phyloP scores from a whole-genome alignment of 305 asterid species.

The Fraxinus greggii region DNA sequence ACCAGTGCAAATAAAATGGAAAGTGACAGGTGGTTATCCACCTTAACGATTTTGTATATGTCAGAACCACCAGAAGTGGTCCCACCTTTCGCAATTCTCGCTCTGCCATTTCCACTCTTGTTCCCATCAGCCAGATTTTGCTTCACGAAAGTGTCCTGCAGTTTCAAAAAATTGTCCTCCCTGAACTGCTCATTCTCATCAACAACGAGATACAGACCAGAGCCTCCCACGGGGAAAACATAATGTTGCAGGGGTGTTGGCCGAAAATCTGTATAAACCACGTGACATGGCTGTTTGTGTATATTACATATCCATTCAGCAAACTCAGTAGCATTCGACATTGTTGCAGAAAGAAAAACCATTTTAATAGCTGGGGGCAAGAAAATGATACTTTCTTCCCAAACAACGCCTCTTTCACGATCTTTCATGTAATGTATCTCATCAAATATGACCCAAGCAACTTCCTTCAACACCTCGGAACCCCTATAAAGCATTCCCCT shows the following conservation, averaged over 20 bases:
- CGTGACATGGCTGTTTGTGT: slow-evolving; percentile 97
- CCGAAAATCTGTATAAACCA: slow-evolving; percentile 94
- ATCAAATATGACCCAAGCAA: slow-evolving; percentile 98
- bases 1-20: background rate
- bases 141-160: slow-evolving; percentile 77
- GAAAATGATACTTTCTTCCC: slow-evolving; percentile 97
- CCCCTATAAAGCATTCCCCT: slow-evolving; percentile 98
- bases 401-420: slow-evolving; percentile 96
- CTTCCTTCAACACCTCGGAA: slow-evolving; percentile 95
- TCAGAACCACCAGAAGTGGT: slow-evolving; percentile 73
- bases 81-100: slow-evolving; percentile 77
- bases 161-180: slow-evolving; percentile 80
- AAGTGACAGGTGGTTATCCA: slow-evolving; percentile 27
- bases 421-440: slow-evolving; percentile 99
- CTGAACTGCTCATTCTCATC: slow-evolving; percentile 96
- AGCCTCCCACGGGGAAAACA: slow-evolving; percentile 88
- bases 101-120: slow-evolving; percentile 54
- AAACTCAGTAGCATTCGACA: slow-evolving; percentile 82
- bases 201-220: slow-evolving; percentile 92
- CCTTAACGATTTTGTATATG: slow-evolving; percentile 95
- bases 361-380: slow-evolving; percentile 95
- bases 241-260: slow-evolving; percentile 98
- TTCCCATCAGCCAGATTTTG: slow-evolving; percentile 49
- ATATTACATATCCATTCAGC: slow-evolving; percentile 88
- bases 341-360: slow-evolving; percentile 84